A percentile compares a stretch with the other conserved stretches of the same genome.
These are phyloP conservation scores for Lichenothelia convexa DNA, from an alignment of 495 filamentous ascomycete species.

Conservation along the genomic window DNA sequence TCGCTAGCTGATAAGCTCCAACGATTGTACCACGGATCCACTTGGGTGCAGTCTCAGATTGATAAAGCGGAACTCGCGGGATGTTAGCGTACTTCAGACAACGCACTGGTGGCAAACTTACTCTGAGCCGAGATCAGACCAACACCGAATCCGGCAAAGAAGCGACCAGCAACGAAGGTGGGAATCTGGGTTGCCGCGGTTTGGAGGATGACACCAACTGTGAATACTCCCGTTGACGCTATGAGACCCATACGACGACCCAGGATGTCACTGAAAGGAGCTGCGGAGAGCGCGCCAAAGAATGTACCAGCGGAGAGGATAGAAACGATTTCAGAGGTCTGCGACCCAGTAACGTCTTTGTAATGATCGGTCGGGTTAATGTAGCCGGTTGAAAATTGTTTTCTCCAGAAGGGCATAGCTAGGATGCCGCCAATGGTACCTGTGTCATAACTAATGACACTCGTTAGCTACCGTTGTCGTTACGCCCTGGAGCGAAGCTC, in stretches of 20 bases:
- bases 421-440: slow-evolving; percentile 78
- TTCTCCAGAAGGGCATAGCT: slow-evolving; percentile 59
- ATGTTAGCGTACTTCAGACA: neutral
- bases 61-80: slow-evolving; percentile 4
- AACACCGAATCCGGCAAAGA: slow-evolving; percentile 3
- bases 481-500: neutral
- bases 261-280: slow-evolving; percentile 1
- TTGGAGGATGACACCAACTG: slow-evolving; percentile 15
- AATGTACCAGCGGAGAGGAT: slow-evolving; percentile 48
- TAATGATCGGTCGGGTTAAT: slow-evolving; percentile 16
- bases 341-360: slow-evolving; percentile 32
- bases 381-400: slow-evolving; percentile 50
- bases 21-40: slow-evolving; percentile 3
- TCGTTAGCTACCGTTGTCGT: neutral
- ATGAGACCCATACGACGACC: slow-evolving; percentile 9
- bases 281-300: neutral
- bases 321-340: slow-evolving; percentile 43
- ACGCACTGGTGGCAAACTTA: neutral
- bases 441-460: slow-evolving; percentile 59
- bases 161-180: slow-evolving; percentile 1
- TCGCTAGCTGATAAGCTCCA: slow-evolving; percentile 5
- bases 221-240: slow-evolving; percentile 11
- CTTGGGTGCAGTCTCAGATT: slow-evolving; percentile 2
- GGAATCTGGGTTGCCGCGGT: slow-evolving; percentile 9
- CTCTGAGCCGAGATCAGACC: neutral